Evolutionary conservation across 768 basidiomycete genomes (phyloP), one percentile per base, ranked within the genome.

Genomic region (Tephrocybe rancida): DNA sequence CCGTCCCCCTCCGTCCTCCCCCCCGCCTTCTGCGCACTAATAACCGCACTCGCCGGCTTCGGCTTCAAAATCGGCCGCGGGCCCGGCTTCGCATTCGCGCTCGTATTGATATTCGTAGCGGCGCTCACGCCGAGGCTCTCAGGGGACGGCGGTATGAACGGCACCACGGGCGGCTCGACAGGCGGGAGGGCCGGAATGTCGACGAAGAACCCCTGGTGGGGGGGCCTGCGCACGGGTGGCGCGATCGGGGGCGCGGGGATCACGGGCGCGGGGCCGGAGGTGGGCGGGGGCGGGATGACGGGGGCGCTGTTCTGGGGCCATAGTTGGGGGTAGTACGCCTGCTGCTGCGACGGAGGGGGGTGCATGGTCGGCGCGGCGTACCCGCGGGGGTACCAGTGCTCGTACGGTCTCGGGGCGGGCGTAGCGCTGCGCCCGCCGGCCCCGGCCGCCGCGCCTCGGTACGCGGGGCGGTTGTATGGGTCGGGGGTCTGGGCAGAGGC

Each of bases 61-160:
- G 18, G 18, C 34, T 52, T 52, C 32, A 52, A 18, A 5, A 44
- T 44, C n/a, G 51, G 51, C 11, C 21, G 35, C 8, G 37, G 44
- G 5, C 18, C 8, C 5, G 42, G 1, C 24, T 43, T 26, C 24
- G 13, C 24, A 3, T 1, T 37, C 18, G 30, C n/a, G n/a, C n/a
- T 24, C 16, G n/a, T 52, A 19, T 16, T 38, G 34, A 13, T 32
- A 7, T 13, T 13, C 7, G 7, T 13, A 7, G 30, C 13, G 13
- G 30, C 13, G 30, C 30, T 32, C 35, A n/a, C n/a, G n/a, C n/a
- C n/a, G 4, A 16, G 4, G 16, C 35, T 37, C 35, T 37, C 35
- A 3, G 34, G 34, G 25, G 25, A n/a, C 2, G 52, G 52, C 2
- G 52, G 52, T 24, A 53, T 53, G 22, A 53, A 53, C 45, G 52